Conservation (phyloP, 2,329 filamentous ascomycete species). For the Diaporthe batatas region DNA sequence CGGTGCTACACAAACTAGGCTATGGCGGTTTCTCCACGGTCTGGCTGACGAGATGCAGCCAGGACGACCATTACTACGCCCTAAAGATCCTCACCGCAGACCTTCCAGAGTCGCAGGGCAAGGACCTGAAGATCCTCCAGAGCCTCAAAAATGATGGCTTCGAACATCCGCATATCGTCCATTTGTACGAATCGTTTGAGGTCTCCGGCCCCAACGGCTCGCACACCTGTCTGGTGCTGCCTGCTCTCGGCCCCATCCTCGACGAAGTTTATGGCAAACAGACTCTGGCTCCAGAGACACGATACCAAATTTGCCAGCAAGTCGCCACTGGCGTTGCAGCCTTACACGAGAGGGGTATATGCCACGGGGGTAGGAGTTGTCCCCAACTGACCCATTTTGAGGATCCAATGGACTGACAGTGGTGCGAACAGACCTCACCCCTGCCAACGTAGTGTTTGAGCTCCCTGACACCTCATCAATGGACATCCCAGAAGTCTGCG, state of each 20-base stretch:
- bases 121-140: background rate
- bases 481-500: background rate
- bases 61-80: background rate
- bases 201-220: constrained; percentile 10
- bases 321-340: background rate
- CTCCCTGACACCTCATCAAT: background rate
- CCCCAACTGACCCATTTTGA: background rate
- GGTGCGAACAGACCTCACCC: background rate
- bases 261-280: background rate
- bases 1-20: constrained; percentile 15
- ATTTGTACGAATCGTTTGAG: background rate
- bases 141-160: background rate
- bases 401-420: background rate
- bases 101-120: background rate
- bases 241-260: constrained; percentile 7
- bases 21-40: constrained; percentile 15
- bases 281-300: background rate
- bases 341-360: background rate
- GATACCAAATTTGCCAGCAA: background rate
- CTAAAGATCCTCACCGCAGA: constrained; percentile 1
- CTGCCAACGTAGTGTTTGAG: background rate
- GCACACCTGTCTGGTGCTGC: background rate
- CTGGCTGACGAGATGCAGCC: constrained; percentile 7
- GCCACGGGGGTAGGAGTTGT: constrained; percentile 2
- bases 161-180: background rate